Evolutionary conservation across 2,329 filamentous ascomycete genomes (phyloP).

Genomic region (Botrytis medusae): DNA sequence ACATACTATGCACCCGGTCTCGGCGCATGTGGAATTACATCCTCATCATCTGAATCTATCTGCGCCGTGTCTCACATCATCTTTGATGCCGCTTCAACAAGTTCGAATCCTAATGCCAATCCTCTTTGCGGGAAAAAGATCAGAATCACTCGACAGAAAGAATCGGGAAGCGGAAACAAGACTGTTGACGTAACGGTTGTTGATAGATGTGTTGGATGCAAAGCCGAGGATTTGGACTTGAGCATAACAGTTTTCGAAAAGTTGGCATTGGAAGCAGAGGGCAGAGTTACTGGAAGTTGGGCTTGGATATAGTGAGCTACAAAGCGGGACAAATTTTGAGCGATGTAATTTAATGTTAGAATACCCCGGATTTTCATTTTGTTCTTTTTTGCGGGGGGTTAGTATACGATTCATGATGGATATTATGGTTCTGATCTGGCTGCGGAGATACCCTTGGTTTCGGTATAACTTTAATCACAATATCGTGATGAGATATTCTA

Average conservation of each 20-base stretch:
- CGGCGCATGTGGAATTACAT: conserved; percentile 67
- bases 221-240: conserved; percentile 46
- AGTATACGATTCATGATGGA: background rate
- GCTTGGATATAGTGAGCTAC: conserved; percentile 37
- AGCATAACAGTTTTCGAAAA: conserved; percentile 45
- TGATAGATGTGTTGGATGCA: conserved; percentile 56
- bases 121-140: conserved; percentile 67
- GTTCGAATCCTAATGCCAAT: conserved; percentile 61
- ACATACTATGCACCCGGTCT: conserved; percentile 68
- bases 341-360: background rate
- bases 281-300: conserved; percentile 43
- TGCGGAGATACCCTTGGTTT: conserved; percentile 6
- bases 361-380: background rate
- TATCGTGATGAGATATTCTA: background rate
- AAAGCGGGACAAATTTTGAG: background rate
- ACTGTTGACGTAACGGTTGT: conserved; percentile 64
- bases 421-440: background rate
- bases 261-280: conserved; percentile 48
- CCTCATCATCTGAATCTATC: conserved; percentile 55
- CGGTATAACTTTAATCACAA: background rate
- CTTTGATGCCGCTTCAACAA: conserved; percentile 58
- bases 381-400: background rate
- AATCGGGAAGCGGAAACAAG: conserved; percentile 49
- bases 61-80: conserved; percentile 66
- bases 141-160: conserved; percentile 54